These are phyloP conservation scores for Dactylellina drechsleri DNA, from an alignment of 2,329 filamentous ascomycete genomes.

Conservation along the genomic window DNA sequence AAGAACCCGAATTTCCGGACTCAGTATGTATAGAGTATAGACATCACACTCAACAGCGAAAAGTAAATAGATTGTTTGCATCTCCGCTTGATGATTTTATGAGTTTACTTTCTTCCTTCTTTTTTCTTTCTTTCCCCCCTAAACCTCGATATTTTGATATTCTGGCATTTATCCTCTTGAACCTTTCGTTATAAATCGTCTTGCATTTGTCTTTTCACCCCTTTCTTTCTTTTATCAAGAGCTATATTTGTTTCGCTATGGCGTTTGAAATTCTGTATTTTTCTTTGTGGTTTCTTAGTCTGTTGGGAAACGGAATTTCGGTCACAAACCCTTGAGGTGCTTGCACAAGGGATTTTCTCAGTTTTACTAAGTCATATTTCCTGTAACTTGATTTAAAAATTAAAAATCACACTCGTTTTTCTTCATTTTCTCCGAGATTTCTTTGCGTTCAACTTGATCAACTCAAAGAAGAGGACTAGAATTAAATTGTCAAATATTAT, in stretches of 20 bases:
- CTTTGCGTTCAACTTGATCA: background rate
- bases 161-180: constrained; percentile 33
- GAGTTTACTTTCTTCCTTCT: constrained; percentile 11
- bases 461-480: too few relatives aligned
- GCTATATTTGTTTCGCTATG: constrained; percentile 10
- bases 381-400: too few relatives aligned
- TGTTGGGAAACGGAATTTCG: constrained; percentile 6
- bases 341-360: background rate
- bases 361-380: too few relatives aligned
- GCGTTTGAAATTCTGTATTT: background rate
- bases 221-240: constrained; percentile 15
- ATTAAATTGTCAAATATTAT: too few relatives aligned
- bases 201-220: background rate
- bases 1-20: background rate
- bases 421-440: background rate
- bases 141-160: background rate
- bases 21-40: constrained; percentile 1
- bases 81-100: constrained; percentile 36
- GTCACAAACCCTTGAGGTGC: background rate
- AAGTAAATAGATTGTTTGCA: constrained; percentile 29
- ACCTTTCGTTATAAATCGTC: constrained; percentile 35
- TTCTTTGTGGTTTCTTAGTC: constrained; percentile 14
- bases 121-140: constrained; percentile 18
- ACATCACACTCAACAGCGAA: background rate
- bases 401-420: background rate